These are phyloP conservation scores for Metschnikowia continentalis DNA, from an alignment of 805 yeast genomes.

Conservation along the genomic window DNA sequence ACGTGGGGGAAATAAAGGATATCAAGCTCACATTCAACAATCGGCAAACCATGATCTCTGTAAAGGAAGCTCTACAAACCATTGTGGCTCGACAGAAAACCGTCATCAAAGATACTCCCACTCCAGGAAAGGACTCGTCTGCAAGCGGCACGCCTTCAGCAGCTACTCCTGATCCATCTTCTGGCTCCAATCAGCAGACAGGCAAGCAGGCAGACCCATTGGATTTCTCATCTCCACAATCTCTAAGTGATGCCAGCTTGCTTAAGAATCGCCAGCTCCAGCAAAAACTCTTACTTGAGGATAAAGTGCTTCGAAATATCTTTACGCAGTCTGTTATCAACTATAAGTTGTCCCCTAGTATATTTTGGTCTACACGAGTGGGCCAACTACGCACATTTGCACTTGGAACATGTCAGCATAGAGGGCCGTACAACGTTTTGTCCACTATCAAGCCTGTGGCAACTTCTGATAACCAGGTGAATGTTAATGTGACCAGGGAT, in stretches of 20 bases:
- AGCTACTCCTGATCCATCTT: constrained; percentile 20
- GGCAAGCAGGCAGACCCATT: constrained; percentile 13
- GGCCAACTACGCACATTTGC: constrained; percentile 83
- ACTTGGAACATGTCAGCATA: constrained; percentile 73
- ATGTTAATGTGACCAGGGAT: constrained; percentile 87
- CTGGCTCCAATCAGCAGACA: neutral
- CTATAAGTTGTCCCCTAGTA: constrained; percentile 68
- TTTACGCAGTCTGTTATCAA: constrained; percentile 87
- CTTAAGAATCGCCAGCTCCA: constrained; percentile 73
- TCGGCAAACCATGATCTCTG: constrained; percentile 70
- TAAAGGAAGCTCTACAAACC: constrained; percentile 63
- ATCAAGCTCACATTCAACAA: constrained; percentile 59
- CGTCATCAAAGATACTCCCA: constrained; percentile 36
- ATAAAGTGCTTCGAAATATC: constrained; percentile 62
- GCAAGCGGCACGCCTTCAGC: constrained; percentile 11
- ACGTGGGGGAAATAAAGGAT: constrained; percentile 27
- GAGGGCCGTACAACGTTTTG: constrained; percentile 91
- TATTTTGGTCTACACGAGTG: constrained; percentile 83
- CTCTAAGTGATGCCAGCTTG: constrained; percentile 43
- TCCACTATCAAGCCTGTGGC: constrained; percentile 94
- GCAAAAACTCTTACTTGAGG: constrained; percentile 67
- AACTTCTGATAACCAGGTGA: constrained; percentile 86
- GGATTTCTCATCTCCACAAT: constrained; percentile 22
- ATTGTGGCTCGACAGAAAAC: constrained; percentile 64
- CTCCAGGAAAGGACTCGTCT: constrained; percentile 4